These are phyloP conservation scores for Globisporangium yorkense DNA, from an alignment of 352 stramenopile genomes.

Conservation along the genomic window DNA sequence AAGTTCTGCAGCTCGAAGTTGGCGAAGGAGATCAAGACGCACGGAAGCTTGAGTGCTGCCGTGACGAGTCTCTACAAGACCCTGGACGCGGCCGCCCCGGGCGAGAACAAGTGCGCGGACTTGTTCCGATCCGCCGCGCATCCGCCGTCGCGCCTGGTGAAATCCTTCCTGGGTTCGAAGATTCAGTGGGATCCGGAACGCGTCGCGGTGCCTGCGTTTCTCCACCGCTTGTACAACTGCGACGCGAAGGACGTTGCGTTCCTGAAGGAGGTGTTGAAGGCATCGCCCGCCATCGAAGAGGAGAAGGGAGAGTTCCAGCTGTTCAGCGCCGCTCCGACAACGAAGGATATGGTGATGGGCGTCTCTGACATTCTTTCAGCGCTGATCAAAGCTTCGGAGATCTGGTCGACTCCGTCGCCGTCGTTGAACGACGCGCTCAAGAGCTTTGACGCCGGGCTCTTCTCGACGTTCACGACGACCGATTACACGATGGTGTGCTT, in stretches of 20 bases:
- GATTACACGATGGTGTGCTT: constrained; percentile 15
- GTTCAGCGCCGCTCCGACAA: not conserved
- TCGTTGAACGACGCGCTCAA: constrained; percentile 10
- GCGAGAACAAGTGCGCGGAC: constrained; percentile 1
- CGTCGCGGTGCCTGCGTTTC: constrained; percentile 4
- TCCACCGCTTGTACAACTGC: constrained; percentile 12
- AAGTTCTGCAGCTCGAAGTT: no score
- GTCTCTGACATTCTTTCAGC: no score
- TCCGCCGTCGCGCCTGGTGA: not conserved
- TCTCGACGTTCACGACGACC: constrained; percentile 4
- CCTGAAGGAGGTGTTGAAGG: not conserved
- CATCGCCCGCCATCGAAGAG: not conserved
- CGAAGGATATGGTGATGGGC: constrained; percentile 9
- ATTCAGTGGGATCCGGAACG: not conserved
- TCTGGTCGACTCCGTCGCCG: constrained; percentile 19
- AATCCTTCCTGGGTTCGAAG: not conserved
- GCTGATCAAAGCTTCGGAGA: constrained; percentile 24
- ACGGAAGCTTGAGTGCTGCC: no score
- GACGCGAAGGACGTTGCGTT: constrained; percentile 9
- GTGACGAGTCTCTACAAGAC: constrained; percentile 1
- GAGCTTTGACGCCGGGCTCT: constrained; percentile 4
- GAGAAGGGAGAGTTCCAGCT: not conserved
- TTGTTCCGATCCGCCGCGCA: not conserved
- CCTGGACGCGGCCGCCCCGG: not conserved
- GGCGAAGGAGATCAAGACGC: no score